phyloP scores from a whole-genome alignment of 208 protist genomes.

The Crithidia bombi region DNA sequence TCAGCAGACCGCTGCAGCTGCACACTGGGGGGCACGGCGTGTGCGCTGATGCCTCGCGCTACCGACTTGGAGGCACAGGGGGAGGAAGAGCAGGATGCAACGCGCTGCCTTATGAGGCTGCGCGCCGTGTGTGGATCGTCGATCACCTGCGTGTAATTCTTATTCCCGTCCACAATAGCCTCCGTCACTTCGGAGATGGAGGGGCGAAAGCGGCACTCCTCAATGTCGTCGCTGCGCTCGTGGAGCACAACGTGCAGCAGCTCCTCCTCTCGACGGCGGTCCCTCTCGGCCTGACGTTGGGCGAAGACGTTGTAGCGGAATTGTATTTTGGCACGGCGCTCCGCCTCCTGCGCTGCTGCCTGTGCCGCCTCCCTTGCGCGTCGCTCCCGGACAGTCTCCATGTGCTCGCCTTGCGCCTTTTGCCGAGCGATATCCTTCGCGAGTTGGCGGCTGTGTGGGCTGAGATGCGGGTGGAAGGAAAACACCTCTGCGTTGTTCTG shows the following conservation, averaged over 20 bases:
- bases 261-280: constrained; percentile 14
- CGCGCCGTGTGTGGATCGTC: constrained; percentile 3
- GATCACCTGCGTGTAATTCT: constrained; percentile 14
- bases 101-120: neutral
- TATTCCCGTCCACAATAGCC: constrained; percentile 5
- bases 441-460: constrained; percentile 27
- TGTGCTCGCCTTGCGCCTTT: constrained; percentile 25
- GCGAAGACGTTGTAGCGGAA: constrained; percentile 18
- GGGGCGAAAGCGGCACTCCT: constrained; percentile 27
- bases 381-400: constrained; percentile 24
- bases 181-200: constrained; percentile 14
- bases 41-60: neutral
- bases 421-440: constrained; percentile 35
- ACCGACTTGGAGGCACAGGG: neutral
- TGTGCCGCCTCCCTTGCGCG: constrained; percentile 8
- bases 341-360: constrained; percentile 5
- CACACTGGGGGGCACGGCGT: neutral
- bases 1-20: neutral
- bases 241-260: constrained; percentile 8
- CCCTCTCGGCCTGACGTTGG: constrained; percentile 3
- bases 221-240: constrained; percentile 9
- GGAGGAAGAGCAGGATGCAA: neutral
- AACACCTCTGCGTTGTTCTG: constrained; percentile 26
- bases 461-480: constrained; percentile 31
- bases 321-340: neutral